Conservation (phyloP, 1,284 basidiomycete genomes). For the Austropuccinia psidii region DNA sequence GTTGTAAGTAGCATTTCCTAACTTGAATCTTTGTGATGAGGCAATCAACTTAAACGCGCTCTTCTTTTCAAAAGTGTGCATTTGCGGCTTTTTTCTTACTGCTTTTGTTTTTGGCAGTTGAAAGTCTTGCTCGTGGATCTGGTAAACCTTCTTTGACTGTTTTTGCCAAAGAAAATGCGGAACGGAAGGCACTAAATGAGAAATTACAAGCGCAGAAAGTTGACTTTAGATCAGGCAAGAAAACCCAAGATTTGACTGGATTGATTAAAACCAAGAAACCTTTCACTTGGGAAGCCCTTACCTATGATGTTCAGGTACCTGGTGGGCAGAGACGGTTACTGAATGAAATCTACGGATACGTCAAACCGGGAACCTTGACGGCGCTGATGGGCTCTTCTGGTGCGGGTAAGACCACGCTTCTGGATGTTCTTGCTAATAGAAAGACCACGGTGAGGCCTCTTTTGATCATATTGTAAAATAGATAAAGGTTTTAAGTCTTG, state of each 20-base stretch:
- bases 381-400: conserved; percentile 51
- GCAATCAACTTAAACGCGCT: neutral
- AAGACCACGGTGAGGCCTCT: conserved; percentile 44
- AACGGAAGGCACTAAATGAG: conserved; percentile 61
- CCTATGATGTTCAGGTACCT: conserved; percentile 50
- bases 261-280: conserved; percentile 49
- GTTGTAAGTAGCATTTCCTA: neutral
- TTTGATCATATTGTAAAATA: conserved; percentile 35
- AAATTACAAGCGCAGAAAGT: conserved; percentile 56
- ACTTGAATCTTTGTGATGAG: neutral
- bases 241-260: neutral
- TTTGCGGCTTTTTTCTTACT: conserved; percentile 4
- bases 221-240: conserved; percentile 2
- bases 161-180: conserved; percentile 63
- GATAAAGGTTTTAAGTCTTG: conserved; percentile 42
- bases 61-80: neutral
- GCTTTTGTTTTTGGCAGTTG: conserved; percentile 23
- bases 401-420: conserved; percentile 52
- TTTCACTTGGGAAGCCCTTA: conserved; percentile 51
- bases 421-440: conserved; percentile 55
- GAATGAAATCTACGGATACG: conserved; percentile 52
- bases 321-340: conserved; percentile 50
- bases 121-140: neutral
- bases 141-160: conserved; percentile 17
- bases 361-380: conserved; percentile 52